Conservation (phyloP, 495 filamentous ascomycete genomes). For the Sporormia fimetaria region DNA sequence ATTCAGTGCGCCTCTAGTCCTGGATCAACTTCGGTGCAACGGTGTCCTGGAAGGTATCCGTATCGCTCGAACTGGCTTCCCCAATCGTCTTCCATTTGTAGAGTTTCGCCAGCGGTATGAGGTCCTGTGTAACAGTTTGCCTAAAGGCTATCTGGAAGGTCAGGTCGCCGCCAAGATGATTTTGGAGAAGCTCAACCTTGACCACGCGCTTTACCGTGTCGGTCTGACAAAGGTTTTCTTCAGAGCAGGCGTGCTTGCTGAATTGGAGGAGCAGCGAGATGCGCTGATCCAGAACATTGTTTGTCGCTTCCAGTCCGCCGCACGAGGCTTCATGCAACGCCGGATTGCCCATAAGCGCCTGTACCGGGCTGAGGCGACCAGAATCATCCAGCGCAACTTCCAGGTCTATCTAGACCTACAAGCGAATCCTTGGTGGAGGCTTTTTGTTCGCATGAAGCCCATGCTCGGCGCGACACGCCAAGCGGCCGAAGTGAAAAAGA, state of each 20-base stretch:
- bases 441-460: constrained; percentile 93
- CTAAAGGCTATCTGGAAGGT: constrained; percentile 82
- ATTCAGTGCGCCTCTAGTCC: constrained; percentile 73
- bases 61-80: constrained; percentile 96
- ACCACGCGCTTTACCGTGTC: constrained; percentile 77
- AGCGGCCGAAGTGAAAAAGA: constrained; percentile 80
- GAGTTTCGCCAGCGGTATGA: constrained; percentile 97
- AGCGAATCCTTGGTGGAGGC: constrained; percentile 89
- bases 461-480: constrained; percentile 83
- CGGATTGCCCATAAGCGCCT: constrained; percentile 81
- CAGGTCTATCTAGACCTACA: constrained; percentile 77
- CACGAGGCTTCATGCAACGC: constrained; percentile 78
- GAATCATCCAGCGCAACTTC: constrained; percentile 91
- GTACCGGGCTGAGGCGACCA: constrained; percentile 86
- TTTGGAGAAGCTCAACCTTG: constrained; percentile 78
- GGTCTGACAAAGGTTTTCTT: constrained; percentile 98
- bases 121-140: constrained; percentile 83
- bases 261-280: constrained; percentile 91
- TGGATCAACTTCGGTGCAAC: constrained; percentile 95
- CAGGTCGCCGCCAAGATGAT: constrained; percentile 76
- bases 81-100: constrained; percentile 80
- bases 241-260: constrained; percentile 87
- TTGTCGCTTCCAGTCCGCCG: constrained; percentile 83
- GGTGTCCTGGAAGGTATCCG: constrained; percentile 97
- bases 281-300: constrained; percentile 85